Conservation (phyloP, 331 rosid genomes). For the Quercus lobata region DNA sequence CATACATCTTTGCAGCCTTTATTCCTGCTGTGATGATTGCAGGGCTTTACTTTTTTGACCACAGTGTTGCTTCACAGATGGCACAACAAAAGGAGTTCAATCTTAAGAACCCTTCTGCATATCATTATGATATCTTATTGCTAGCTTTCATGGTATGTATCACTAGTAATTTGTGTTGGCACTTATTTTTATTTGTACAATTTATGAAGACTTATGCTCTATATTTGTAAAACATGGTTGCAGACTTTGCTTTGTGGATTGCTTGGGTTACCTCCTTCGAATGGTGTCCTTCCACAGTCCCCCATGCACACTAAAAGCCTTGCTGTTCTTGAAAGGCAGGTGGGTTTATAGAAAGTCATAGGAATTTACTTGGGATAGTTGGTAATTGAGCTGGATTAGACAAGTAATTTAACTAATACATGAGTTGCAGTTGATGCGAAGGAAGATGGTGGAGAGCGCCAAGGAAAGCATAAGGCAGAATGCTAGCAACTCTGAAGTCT, state of each 20-base stretch:
- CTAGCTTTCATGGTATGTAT: conserved; percentile 60
- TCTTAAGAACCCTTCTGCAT: conserved; percentile 78
- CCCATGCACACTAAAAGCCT: conserved; percentile 97
- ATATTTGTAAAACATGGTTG: conserved; percentile 3
- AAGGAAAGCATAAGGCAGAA: conserved; percentile 64
- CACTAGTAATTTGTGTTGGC: background rate
- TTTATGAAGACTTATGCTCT: background rate
- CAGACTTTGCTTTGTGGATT: conserved; percentile 89
- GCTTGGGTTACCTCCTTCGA: conserved; percentile 86
- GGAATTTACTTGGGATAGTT: background rate
- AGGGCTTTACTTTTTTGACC: conserved; percentile 88
- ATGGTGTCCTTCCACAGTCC: conserved; percentile 95
- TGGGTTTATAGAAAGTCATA: conserved; percentile 10
- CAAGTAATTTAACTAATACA: conserved; percentile 2
- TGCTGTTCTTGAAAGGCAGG: conserved; percentile 71
- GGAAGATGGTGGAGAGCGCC: conserved; percentile 74
- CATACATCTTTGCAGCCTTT: conserved; percentile 60
- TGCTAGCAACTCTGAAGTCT: conserved; percentile 69
- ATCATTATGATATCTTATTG: conserved; percentile 75
- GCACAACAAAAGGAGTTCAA: conserved; percentile 91
- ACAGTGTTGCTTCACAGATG: conserved; percentile 79
- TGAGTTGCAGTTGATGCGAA: conserved; percentile 50
- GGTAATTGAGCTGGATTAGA: conserved; percentile 2
- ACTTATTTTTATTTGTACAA: background rate
- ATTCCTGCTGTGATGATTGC: conserved; percentile 87